Evolutionary conservation across 768 basidiomycete species (phyloP).

Genomic region (Amanita rubescens): DNA sequence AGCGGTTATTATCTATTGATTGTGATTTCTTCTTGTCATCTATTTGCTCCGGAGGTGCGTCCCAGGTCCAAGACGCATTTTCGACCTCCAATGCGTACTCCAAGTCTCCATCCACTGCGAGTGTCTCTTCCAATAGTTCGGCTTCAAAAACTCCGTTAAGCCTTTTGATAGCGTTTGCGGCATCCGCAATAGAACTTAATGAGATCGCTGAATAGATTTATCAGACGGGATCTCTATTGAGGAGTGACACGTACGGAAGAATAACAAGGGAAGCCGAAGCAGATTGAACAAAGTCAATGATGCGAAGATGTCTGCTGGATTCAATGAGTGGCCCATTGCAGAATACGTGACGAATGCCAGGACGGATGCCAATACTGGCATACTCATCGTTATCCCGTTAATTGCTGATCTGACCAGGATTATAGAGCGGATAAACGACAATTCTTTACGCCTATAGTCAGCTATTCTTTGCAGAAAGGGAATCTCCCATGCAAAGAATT

Average conservation of each 20-base stretch:
- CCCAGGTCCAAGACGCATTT: conserved; percentile 81
- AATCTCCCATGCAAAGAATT: conserved; percentile 83
- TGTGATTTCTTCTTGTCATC: conserved; percentile 22
- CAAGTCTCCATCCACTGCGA: conserved; percentile 44
- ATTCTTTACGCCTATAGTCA: conserved; percentile 64
- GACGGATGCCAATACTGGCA: conserved; percentile 77
- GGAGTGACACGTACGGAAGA: conserved; percentile 37
- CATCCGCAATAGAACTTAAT: conserved; percentile 78
- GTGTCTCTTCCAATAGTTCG: conserved; percentile 59
- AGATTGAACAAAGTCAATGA: conserved; percentile 83
- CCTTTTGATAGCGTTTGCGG: conserved; percentile 70
- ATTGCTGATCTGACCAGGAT: conserved; percentile 60
- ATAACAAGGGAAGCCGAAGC: conserved; percentile 75
- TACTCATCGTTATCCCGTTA: conserved; percentile 60
- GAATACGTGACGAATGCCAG: conserved; percentile 73
- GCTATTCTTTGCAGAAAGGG: conserved; percentile 74
- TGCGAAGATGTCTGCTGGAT: conserved; percentile 72
- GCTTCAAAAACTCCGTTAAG: conserved; percentile 79
- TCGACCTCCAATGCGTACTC: conserved; percentile 61
- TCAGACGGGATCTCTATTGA: conserved; percentile 9
- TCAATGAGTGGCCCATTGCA: conserved; percentile 55
- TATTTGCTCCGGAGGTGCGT: conserved; percentile 50
- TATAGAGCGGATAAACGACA: conserved; percentile 59
- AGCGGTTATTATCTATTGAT: conserved; percentile 15
- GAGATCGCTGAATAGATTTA: conserved; percentile 16